Conservation (phyloP, 2,329 filamentous ascomycete species). For the Fusarium poae region DNA sequence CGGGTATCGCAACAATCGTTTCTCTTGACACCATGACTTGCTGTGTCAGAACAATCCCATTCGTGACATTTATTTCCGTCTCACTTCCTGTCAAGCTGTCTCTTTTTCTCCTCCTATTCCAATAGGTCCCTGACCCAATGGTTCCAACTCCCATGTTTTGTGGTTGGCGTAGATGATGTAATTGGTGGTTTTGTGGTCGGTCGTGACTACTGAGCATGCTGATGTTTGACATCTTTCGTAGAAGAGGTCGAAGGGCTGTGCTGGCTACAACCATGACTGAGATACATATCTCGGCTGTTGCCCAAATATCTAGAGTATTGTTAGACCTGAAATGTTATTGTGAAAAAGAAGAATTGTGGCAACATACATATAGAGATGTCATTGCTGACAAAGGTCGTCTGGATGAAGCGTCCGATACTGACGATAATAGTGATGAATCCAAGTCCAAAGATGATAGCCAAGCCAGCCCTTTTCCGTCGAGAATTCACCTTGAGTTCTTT, state of each 20-base stretch:
- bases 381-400: slow-evolving; percentile 11
- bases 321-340: fast-evolving
- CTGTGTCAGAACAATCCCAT: not conserved
- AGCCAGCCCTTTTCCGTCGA: not conserved
- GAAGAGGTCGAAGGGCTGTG: slow-evolving; percentile 2
- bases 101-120: not conserved
- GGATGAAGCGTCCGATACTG: slow-evolving; percentile 14
- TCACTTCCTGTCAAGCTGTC: not conserved
- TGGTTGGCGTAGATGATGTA: not conserved
- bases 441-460: slow-evolving; percentile 13
- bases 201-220: not conserved
- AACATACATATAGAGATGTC: slow-evolving; percentile 9
- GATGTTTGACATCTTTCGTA: slow-evolving; percentile 1
- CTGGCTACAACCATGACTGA: slow-evolving; percentile 20
- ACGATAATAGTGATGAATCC: slow-evolving; percentile 6
- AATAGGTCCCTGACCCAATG: not conserved
- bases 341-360: fast-evolving
- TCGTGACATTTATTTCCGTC: slow-evolving; percentile 1
- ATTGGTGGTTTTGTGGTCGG: fast-evolving
- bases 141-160: not conserved
- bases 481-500: not conserved
- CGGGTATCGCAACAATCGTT: not conserved
- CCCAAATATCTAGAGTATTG: slow-evolving; percentile 3
- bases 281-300: slow-evolving; percentile 18
- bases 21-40: not conserved